phyloP scores from a whole-genome alignment of 169 alveolate genomes.

The Plasmodium adleri region DNA sequence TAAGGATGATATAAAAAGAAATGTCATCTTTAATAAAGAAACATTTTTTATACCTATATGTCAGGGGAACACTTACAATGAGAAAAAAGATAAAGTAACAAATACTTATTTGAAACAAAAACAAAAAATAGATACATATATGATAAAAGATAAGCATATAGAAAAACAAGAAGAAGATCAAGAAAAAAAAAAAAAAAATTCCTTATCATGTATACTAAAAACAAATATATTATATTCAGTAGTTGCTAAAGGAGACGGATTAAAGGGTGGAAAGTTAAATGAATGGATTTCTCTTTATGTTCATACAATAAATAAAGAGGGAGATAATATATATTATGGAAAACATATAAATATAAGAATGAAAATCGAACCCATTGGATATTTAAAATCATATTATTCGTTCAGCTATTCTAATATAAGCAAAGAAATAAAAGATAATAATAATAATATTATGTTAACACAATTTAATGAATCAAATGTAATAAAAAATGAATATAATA shows the following conservation, averaged over 20 bases:
- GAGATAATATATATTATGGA: constrained; percentile 42
- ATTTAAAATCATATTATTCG: constrained; percentile 29
- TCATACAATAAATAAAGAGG: constrained; percentile 65
- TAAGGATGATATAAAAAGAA: neutral
- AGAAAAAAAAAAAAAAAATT: neutral
- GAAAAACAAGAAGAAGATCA: neutral
- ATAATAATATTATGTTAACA: neutral
- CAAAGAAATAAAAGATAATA: neutral
- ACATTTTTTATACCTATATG: constrained; percentile 11
- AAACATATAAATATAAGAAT: constrained; percentile 44
- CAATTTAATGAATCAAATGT: neutral
- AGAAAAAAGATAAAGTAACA: too few species aligned
- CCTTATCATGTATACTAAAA: neutral
- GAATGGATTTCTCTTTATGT: constrained; percentile 83
- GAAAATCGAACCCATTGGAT: constrained; percentile 54
- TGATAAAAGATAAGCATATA: neutral
- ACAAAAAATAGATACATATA: neutral
- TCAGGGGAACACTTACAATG: too few species aligned
- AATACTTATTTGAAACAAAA: neutral
- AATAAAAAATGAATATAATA: constrained; percentile 17
- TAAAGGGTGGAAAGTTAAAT: constrained; percentile 83
- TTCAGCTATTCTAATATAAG: neutral
- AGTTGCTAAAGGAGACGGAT: constrained; percentile 83
- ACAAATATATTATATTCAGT: constrained; percentile 36
- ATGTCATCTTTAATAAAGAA: neutral